Conservation (phyloP, 768 basidiomycete genomes). For the Lyophyllum semitale region DNA sequence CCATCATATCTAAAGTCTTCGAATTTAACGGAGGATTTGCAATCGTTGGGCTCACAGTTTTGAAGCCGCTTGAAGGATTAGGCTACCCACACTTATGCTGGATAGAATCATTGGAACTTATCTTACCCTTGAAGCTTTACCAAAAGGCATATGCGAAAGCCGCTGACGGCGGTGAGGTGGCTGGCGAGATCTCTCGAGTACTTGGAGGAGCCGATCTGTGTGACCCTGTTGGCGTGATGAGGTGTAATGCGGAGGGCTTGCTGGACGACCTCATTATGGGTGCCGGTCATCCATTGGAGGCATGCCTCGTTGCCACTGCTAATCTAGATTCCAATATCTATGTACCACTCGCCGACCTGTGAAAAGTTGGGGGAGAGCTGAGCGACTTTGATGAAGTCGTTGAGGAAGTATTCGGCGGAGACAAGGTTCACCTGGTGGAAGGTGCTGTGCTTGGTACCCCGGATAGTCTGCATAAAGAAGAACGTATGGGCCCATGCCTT, state of each 20-base stretch:
- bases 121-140: too few relatives aligned
- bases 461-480: slow-evolving; percentile 29
- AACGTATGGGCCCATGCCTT: slow-evolving; percentile 19
- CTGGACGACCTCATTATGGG: slow-evolving; percentile 4
- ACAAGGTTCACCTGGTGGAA: slow-evolving; percentile 3
- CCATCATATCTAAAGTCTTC: too few relatives aligned
- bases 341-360: slow-evolving; percentile 16
- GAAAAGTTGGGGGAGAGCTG: background rate
- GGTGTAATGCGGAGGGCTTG: background rate
- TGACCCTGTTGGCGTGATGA: background rate
- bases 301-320: slow-evolving; percentile 1
- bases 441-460: slow-evolving; percentile 24
- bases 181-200: slow-evolving; percentile 15
- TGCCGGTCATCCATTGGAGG: slow-evolving; percentile 14
- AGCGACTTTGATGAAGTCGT: background rate
- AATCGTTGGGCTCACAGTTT: too few relatives aligned
- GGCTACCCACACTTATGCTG: too few relatives aligned
- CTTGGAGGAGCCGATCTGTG: background rate
- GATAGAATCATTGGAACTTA: too few relatives aligned
- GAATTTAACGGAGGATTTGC: too few relatives aligned
- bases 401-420: background rate
- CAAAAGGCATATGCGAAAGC: slow-evolving; percentile 19
- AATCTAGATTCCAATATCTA: slow-evolving; percentile 25
- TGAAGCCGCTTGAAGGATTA: too few relatives aligned
- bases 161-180: slow-evolving; percentile 13